Percentiles rank a stretch among this genome's conserved stretches.
Conservation (phyloP, 345 rosid species). For the Brassica napus region DNA sequence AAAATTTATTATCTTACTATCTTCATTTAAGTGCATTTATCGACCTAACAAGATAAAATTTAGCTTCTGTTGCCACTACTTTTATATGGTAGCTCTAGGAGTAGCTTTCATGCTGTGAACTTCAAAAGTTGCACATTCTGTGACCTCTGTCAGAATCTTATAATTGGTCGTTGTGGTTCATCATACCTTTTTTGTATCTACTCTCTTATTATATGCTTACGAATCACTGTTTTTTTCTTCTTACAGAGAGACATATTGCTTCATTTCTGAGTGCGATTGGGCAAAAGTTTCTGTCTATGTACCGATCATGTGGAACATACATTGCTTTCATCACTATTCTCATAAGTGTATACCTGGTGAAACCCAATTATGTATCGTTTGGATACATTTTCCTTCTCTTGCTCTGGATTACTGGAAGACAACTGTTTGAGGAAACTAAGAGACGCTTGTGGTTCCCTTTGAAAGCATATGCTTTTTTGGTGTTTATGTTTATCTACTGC, state of each 20-base stretch:
- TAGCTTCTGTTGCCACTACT: slow-evolving; percentile 8
- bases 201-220: slow-evolving; percentile 16
- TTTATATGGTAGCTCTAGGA: slow-evolving; percentile 1
- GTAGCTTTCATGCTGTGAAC: slow-evolving; percentile 25
- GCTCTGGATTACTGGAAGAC: slow-evolving; percentile 93
- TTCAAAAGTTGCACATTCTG: slow-evolving; percentile 22
- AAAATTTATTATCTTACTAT: slow-evolving; percentile 4
- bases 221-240: slow-evolving; percentile 19
- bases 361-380: slow-evolving; percentile 85
- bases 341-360: slow-evolving; percentile 75
- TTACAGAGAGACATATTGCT: slow-evolving; percentile 86
- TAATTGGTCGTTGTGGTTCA: slow-evolving; percentile 23
- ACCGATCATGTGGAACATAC: slow-evolving; percentile 95
- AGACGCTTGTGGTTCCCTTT: slow-evolving; percentile 95
- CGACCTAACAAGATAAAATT: slow-evolving; percentile 3
- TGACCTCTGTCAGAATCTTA: slow-evolving; percentile 19
- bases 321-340: slow-evolving; percentile 95
- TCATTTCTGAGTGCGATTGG: slow-evolving; percentile 81
- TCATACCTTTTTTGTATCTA: slow-evolving; percentile 16
- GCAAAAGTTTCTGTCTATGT: slow-evolving; percentile 75
- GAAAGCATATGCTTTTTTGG: slow-evolving; percentile 68
- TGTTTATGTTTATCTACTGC: slow-evolving; percentile 84
- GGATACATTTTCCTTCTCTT: slow-evolving; percentile 92
- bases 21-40: slow-evolving; percentile 17
- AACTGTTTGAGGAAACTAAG: slow-evolving; percentile 84